Evolutionary conservation across 768 basidiomycete genomes (phyloP).

Genomic region (Grammothele lineata): DNA sequence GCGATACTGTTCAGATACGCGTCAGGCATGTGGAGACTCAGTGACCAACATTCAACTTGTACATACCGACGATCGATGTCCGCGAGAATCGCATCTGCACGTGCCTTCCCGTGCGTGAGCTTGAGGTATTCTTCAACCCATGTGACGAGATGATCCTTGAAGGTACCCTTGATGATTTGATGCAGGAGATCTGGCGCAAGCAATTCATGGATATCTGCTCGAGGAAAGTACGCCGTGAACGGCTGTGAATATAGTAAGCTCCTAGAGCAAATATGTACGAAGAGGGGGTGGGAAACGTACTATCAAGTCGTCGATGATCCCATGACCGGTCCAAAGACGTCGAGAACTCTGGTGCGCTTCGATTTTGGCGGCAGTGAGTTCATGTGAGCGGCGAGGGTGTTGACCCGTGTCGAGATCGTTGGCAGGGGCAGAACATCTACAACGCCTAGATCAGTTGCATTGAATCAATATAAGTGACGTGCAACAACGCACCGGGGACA

Average conservation of each 20-base stretch:
- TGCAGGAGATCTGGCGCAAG: conserved; percentile 15
- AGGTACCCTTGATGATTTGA: conserved; percentile 20
- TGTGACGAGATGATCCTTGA: conserved; percentile 19
- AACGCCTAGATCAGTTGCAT: too few relatives aligned
- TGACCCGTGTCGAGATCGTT: conserved; percentile 4
- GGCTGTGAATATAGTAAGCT: too few relatives aligned
- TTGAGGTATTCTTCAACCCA: conserved; percentile 15
- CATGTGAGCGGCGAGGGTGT: background rate
- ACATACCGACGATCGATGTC: conserved; percentile 16
- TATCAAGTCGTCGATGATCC: background rate
- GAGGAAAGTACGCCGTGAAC: conserved; percentile 17
- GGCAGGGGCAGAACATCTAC: conserved; percentile 6
- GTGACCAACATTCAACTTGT: background rate
- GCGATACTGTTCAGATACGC: conserved; percentile 16
- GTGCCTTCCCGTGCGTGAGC: background rate
- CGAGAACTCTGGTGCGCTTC: background rate
- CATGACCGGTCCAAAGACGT: background rate
- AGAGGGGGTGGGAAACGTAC: background rate
- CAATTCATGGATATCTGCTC: conserved; percentile 20
- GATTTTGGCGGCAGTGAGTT: background rate
- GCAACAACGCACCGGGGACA: conserved; percentile 18
- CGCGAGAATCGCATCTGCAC: background rate
- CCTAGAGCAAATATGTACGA: too few relatives aligned
- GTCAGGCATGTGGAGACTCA: background rate
- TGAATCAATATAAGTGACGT: too few relatives aligned